Evolutionary conservation across 495 filamentous ascomycete genomes (phyloP).

Genomic region (Immersiella caudata): DNA sequence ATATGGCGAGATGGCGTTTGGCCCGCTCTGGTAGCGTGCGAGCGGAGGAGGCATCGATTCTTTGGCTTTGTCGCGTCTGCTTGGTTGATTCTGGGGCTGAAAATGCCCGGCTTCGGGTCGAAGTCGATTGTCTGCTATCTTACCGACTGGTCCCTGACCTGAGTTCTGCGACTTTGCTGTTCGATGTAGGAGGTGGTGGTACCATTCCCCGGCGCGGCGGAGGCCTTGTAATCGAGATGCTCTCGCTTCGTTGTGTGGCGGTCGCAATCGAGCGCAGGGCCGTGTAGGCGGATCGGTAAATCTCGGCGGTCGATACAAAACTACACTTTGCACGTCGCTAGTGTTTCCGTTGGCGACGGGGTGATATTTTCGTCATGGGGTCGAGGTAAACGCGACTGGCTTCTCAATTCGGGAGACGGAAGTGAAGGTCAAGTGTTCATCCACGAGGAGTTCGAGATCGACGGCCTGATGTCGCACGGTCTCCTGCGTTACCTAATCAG

Average conservation of each 20-base stretch:
- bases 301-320: background rate
- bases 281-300: background rate
- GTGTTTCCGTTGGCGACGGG: background rate
- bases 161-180: background rate
- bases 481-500: conserved; percentile 12
- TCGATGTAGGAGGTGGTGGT: background rate
- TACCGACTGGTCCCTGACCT: background rate
- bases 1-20: conserved; percentile 44
- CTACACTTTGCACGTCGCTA: background rate
- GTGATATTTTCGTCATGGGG: background rate
- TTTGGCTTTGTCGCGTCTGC: background rate
- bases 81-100: background rate
- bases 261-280: background rate
- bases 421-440: background rate
- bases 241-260: background rate
- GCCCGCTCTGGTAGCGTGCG: conserved; percentile 39
- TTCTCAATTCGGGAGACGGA: background rate
- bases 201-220: background rate
- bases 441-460: background rate
- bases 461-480: conserved; percentile 6
- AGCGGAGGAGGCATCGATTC: conserved; percentile 32
- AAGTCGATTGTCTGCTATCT: background rate
- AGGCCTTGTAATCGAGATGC: background rate
- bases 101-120: conserved; percentile 20
- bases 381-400: background rate